These are phyloP conservation scores for Boletus sensibilis DNA, from an alignment of 768 basidiomycete species.

Conservation along the genomic window DNA sequence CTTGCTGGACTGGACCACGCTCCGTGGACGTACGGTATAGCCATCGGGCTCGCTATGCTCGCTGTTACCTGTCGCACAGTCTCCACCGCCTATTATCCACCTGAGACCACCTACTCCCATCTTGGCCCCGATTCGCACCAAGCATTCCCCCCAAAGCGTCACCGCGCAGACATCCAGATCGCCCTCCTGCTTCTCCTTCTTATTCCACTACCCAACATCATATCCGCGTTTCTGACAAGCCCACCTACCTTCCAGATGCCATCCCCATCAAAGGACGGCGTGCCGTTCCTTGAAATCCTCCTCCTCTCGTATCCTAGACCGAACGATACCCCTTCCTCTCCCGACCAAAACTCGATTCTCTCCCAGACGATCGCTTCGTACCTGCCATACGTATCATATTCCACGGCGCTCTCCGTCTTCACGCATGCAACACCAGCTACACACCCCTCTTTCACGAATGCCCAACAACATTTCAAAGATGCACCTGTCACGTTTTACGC, in stretches of 20 bases:
- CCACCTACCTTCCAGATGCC: constrained; percentile 3
- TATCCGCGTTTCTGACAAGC: constrained; percentile 2
- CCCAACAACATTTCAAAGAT: constrained; percentile 26
- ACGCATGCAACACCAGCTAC: constrained; percentile 30
- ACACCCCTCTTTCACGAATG: constrained; percentile 35
- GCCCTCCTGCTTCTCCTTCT: constrained; percentile 21
- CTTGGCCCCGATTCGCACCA: neutral
- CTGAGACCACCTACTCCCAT: neutral
- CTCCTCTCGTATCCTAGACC: constrained; percentile 41
- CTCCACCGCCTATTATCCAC: neutral
- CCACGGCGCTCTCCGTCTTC: constrained; percentile 38
- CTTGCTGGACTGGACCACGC: constrained; percentile 33
- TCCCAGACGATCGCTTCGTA: constrained; percentile 39
- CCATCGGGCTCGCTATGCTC: constrained; percentile 26
- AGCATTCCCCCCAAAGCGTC: constrained; percentile 1
- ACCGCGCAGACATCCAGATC: constrained; percentile 17
- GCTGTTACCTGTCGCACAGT: constrained; percentile 14
- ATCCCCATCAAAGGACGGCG: constrained; percentile 18
- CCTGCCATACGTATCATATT: constrained; percentile 33
- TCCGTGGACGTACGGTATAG: constrained; percentile 41
- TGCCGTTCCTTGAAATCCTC: constrained; percentile 40
- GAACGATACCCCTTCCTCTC: constrained; percentile 25
- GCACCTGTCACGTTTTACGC: constrained; percentile 21
- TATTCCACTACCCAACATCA: constrained; percentile 3
- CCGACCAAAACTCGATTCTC: constrained; percentile 27